Evolutionary conservation across 163 green algal genomes (phyloP).

Genomic region (Prototheca wickerhamii): DNA sequence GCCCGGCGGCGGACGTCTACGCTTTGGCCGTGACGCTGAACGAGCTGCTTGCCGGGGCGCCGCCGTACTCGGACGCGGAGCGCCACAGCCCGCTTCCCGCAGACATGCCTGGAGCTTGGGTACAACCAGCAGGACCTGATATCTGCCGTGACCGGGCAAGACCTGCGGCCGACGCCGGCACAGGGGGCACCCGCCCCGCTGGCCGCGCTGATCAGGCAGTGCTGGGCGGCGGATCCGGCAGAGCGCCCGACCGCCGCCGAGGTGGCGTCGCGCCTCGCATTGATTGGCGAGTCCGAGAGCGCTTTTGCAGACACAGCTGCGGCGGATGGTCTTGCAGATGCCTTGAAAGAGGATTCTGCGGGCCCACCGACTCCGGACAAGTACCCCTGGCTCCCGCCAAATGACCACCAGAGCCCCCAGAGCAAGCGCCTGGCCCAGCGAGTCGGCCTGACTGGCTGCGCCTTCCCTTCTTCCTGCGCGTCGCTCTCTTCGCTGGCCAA

Average conservation of each 20-base stretch:
- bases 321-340: no score
- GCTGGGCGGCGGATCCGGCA: constrained; percentile 42
- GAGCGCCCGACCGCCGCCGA: constrained; percentile 37
- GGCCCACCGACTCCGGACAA: no score
- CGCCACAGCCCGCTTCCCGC: constrained; percentile 78
- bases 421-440: no score
- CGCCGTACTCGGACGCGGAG: constrained; percentile 68
- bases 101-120: constrained; percentile 89
- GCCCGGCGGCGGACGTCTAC: constrained; percentile 63
- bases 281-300: neutral
- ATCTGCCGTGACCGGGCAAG: constrained; percentile 67
- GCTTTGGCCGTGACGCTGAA: constrained; percentile 69
- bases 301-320: neutral
- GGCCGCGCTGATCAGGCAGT: constrained; percentile 39
- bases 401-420: no score
- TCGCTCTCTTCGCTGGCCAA: no score
- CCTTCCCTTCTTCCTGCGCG: no score
- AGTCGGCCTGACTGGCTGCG: no score
- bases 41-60: constrained; percentile 57
- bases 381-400: no score
- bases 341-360: no score
- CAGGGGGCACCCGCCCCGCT: constrained; percentile 26
- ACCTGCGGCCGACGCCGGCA: constrained; percentile 63
- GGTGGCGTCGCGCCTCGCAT: constrained; percentile 8
- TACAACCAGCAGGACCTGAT: constrained; percentile 78